Base-by-base conservation (phyloP, 2,329 filamentous ascomycete species). In the Cyphellophora europaea region DNA sequence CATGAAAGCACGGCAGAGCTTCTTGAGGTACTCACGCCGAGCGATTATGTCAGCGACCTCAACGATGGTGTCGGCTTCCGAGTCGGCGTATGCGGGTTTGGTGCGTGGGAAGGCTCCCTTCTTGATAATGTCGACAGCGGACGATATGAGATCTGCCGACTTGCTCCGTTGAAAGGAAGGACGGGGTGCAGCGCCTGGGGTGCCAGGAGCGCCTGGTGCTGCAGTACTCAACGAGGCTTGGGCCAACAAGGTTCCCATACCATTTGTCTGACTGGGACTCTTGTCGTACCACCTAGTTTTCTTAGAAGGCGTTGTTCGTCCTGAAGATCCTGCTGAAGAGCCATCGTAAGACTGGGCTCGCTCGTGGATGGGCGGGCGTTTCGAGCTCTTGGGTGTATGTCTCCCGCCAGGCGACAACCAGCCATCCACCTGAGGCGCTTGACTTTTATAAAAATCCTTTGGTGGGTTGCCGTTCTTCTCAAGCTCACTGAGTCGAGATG, bases 1-100 rank as follows among this genome's bases (percentile, higher is more conserved):
- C 87, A 95, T 95, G 38, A 95, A 64, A 2, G 84, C 84, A 27
- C 79, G 76, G 54, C 88, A 94, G 25, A 95, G 72, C 55, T 83
- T 86, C 36, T 88, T 71, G 10, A 95, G 69, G 54, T 93, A 95
- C 36, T 76, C 74, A 49, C 94, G 87, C 3, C 87, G 74, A 21
- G 79, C 77, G 13, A 94, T 71, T 11, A 82, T 88, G 39, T 75
- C 71, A 10, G 72, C 72, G 42, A 80, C 71, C 50, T 79, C 40
- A 19, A 33, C 37, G 30, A 36, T 43, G n/a, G 11, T 27, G 36
- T 30, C 37, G 38, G 12, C 38, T 28, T 29, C 36, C 25, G 15
- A 6, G 11, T 23, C 14, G 2, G 25, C 13, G 11, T 12, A 12
- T 11, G 23, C 8, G 11, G 30, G 13, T 10, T 10, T 19, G 17